Base-by-base conservation (phyloP, 2,329 filamentous ascomycete genomes). In the Cryphonectria parasitica region DNA sequence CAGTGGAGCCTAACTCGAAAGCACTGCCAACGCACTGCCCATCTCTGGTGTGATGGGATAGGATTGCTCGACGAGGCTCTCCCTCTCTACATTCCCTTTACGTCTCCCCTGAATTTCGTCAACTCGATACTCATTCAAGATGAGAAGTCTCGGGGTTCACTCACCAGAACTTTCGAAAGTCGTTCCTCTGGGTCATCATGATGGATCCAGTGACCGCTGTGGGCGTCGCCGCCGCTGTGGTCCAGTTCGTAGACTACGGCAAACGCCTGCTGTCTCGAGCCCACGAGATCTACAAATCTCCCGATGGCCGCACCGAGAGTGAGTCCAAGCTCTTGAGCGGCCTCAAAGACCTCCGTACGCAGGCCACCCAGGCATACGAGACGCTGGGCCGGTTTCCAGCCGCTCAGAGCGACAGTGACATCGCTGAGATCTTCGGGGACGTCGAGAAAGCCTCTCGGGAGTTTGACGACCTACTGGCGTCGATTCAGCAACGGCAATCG, bases 171-270 rank as follows among this genome's bases (percentile, higher is more conserved):
- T 25, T 11, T 28, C 52, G 25, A 56, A 17, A 17, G 25, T 28
- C n/a, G 25, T 56, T 6, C n/a, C 13, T 15, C 4, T 7, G 15
- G 6, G 1, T 11, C 52, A 11, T 56, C 58, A 31, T 22, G 19
- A 41, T 66, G 49, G 64, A 66, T 6, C 64, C 49, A 22, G 64
- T 28, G 45, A 66, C 49, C 22, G 45, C 45, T 2, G 25, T 66
- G 11, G 64, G 64, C 8, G 43, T 56, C 22, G 28, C 49, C 17
- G 64, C 64, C 36, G 64, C 64, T 22, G 49, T 36, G 13, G 64
- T 66, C 64, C 64, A 66, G 45, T 66, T 66, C 19, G 64, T 52
- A 34, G 64, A 66, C 49, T 52, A 39, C 19, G 64, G 64, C 28
- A 56, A 36, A 45, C 45, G 64, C 28, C 45, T 56, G n/a, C 17